phyloP scores from a whole-genome alignment of 192 early-diverging fungal species.

The Linnemannia elongata region DNA sequence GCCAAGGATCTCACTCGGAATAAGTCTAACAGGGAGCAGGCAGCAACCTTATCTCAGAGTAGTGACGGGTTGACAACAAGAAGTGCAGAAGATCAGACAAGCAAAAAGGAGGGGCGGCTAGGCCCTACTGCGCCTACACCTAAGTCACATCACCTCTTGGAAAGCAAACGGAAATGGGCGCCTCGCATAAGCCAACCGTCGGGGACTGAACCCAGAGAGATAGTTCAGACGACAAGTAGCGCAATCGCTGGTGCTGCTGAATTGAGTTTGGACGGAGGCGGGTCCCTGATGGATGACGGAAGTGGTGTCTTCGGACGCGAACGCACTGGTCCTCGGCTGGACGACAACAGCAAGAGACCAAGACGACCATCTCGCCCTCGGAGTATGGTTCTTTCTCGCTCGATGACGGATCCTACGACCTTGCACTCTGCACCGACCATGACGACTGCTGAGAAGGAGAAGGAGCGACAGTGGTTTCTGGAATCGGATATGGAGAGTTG shows the following conservation, averaged over 20 bases:
- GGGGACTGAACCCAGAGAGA: not conserved
- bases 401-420: constrained; percentile 33
- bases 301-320: not conserved
- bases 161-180: constrained; percentile 11
- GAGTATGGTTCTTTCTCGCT: not conserved
- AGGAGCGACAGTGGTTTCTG: constrained; percentile 32
- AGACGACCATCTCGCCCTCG: constrained; percentile 1
- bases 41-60: not conserved
- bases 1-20: not conserved
- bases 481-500: constrained; percentile 40
- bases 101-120: not conserved
- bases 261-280: too few species aligned
- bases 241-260: not conserved
- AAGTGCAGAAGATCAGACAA: not conserved
- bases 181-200: not conserved
- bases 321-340: constrained; percentile 13
- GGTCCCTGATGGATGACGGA: too few species aligned
- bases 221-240: not conserved
- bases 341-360: not conserved
- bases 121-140: not conserved
- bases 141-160: not conserved
- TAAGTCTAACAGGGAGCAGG: not conserved
- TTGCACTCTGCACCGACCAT: not conserved
- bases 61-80: not conserved
- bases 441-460: not conserved